Evolutionary conservation across 805 yeast genomes (phyloP), one percentile per base, ranked within the genome.

Genomic region (Cyberlindnera japonica): DNA sequence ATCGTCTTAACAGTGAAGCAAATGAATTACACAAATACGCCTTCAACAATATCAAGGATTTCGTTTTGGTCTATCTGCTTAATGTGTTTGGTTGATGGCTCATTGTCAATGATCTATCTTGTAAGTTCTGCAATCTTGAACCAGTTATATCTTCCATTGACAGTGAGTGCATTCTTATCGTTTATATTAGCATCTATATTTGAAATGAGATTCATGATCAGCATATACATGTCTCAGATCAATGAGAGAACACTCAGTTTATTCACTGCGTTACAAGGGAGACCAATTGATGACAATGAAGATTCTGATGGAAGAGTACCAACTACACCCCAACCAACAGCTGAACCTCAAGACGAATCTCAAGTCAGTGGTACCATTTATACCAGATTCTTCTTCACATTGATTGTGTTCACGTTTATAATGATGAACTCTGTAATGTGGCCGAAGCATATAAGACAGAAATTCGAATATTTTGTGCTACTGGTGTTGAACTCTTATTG

Each of bases 11-110:
- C 74, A 27, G 58, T 79, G 59, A 57, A 57, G 9, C 96, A 89
- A 58, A 82, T 86, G 77, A 76, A 80, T 41, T 63, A 68, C 23
- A 74, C 85, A 3, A 77, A 73, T 49, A 85, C 96, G 0, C 96
- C 96, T 1, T 86, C 95, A 0, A 79, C 83, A 5, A 72, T 85
- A 22, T 79, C 90, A 4, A 74, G 81, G 38, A 72, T 90, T 7
- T 81, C 95, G 8, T 77, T 84, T 38, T 79, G 77, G 69, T 65
- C 89, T 4, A 64, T 87, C 22, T 75, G 81, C 8, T 68, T 78
- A 47, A 77, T 85, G 62, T 72, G 80, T 43, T 50, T 79, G 32
- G 72, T 76, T 10, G 96, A 89, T 61, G 86, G 91, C 1, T 67
- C 84, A 2, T 53, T 82, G 16, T 77, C 87, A 13, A 69, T 85